phyloP scores from a whole-genome alignment of 306 rosid species.

The Psophocarpus tetragonolobus region DNA sequence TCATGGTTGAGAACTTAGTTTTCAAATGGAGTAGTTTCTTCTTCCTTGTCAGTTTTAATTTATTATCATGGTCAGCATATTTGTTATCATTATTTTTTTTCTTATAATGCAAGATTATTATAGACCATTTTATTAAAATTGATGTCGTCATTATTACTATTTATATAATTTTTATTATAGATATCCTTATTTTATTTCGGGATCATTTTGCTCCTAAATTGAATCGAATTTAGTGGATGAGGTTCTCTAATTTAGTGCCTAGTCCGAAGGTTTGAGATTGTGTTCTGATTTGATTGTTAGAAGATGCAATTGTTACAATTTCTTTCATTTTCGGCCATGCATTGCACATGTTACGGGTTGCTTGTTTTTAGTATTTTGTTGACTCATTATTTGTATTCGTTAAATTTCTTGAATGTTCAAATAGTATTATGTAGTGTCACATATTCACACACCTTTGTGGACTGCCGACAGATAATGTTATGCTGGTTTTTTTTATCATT shows the following conservation, averaged over 20 bases:
- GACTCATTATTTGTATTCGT: no score
- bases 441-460: not conserved
- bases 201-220: not conserved
- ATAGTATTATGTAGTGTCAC: not conserved
- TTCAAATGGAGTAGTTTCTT: slow-evolving; percentile 11
- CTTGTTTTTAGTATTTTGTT: not conserved
- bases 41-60: slow-evolving; percentile 18
- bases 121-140: slow-evolving; percentile 36
- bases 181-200: not conserved
- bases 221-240: not conserved
- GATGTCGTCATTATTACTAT: slow-evolving; percentile 17
- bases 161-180: not conserved
- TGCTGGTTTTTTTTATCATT: not conserved
- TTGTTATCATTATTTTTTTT: slow-evolving; percentile 12
- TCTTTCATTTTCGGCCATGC: not conserved
- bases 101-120: slow-evolving; percentile 32
- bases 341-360: not conserved
- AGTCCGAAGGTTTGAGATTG: not conserved
- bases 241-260: not conserved
- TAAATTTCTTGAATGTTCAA: not conserved
- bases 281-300: not conserved
- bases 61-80: not conserved
- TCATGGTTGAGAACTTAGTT: slow-evolving; percentile 20
- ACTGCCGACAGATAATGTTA: not conserved
- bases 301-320: not conserved